Evolutionary conservation across 2,329 filamentous ascomycete species (phyloP), one percentile per base, ranked within the genome.

Genomic region (Akanthomyces lecanii): DNA sequence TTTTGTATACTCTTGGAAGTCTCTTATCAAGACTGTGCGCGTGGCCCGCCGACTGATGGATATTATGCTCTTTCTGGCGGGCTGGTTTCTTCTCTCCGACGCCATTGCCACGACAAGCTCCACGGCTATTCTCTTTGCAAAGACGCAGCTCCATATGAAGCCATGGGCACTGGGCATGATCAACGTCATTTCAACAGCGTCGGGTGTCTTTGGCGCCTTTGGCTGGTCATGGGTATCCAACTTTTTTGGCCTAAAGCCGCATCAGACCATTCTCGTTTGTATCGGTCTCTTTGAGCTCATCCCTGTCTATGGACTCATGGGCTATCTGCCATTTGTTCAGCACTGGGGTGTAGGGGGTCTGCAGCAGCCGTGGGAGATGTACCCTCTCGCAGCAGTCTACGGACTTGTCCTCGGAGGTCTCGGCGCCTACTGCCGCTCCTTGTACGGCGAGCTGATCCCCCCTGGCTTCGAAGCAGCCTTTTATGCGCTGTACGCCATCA

Each of bases 331-430:
- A 0, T 86, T 91, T 7, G 83, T 99, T 53, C 84, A 87, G 69
- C 78, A 81, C 8, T 85, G 89, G 75, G 93, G 92, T 0, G 86
- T 91, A 5, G 78, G 92, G 47, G 95, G 95, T 1, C 81, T 99
- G n/a, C 92, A 97, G 74, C 88, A 95, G 72, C 89, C 91, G 3
- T 97, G 92, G 91, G 95, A 99, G 70, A 97, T 99, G 91, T 98
- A 95, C 70, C 91, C 91, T 0, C 78, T 99, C 1, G 93, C 92
- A 0, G 90, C 90, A 3, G 86, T 98, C 14, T 98, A 97, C 74
- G 95, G 95, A 0, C 86, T 99, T 56, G 93, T 98, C 2, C 85
- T 98, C 36, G 95, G 95, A n/a, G 95, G 95, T 0, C 78, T 99
- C 47, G 92, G 90, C 63, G 90, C 89, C 28, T 97, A 98, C 75